Conservation (phyloP, 2,329 filamentous ascomycete genomes). For the Rutstroemia sydowiana region DNA sequence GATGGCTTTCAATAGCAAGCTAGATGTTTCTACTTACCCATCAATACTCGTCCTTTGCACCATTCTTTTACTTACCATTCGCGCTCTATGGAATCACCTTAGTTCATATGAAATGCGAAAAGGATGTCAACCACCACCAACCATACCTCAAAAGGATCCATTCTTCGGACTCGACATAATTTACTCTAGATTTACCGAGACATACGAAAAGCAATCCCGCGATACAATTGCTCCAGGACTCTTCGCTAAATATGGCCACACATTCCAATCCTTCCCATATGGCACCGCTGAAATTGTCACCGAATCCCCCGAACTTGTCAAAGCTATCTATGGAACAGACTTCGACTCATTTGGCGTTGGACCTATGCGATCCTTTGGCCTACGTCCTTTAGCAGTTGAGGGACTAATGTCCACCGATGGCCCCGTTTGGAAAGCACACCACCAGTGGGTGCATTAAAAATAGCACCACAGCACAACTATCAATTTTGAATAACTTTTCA, state of each 20-base stretch:
- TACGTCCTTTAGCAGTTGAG: slow-evolving; percentile 20
- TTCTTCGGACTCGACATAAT: neutral
- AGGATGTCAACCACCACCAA: neutral
- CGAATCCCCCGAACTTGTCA: slow-evolving; percentile 15
- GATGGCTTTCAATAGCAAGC: neutral
- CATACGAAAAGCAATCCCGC: slow-evolving; percentile 1
- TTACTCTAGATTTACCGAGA: slow-evolving; percentile 16
- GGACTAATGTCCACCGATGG: neutral
- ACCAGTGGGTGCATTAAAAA: no score
- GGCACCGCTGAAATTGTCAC: neutral
- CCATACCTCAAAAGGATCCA: neutral
- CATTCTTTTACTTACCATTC: neutral
- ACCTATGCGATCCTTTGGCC: slow-evolving; percentile 33
- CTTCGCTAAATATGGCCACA: neutral
- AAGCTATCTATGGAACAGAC: slow-evolving; percentile 8
- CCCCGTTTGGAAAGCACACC: slow-evolving; percentile 1
- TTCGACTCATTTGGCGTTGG: slow-evolving; percentile 37
- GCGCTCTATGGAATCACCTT: neutral
- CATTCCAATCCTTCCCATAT: neutral
- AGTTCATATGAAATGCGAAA: neutral
- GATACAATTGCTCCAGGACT: neutral
- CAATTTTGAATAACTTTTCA: no score
- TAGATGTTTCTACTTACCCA: neutral
- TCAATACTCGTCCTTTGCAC: neutral
- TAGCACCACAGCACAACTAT: no score